Evolutionary conservation across 345 rosid genomes (phyloP), one percentile per base, ranked within the genome.

Genomic region (Eucalyptus cloeziana): DNA sequence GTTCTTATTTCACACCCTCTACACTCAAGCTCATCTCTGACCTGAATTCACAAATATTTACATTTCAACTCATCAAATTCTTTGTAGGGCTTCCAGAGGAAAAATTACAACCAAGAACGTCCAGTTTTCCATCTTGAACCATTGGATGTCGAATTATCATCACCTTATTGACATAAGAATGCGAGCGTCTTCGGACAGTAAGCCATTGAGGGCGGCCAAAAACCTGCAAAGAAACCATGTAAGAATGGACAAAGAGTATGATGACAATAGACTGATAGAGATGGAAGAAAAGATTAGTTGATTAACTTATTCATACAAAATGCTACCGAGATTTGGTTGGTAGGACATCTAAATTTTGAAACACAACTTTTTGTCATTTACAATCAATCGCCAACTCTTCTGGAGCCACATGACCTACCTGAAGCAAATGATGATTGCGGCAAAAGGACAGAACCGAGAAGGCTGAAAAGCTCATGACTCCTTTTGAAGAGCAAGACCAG

Each of bases 171-270:
- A 96, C 95, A 87, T 95, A 97, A 67, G 91, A 62, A 90, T 93
- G 98, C 1, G 99, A 97, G 87, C 97, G 94, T 87, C 94, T 43
- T 86, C 90, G 91, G 64, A 97, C 96, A n/a, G 98, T 96, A 52
- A 97, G 95, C 99, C 98, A 97, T 80, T 95, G 99, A 49, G 99
- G 99, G 45, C 96, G 94, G 56, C 99, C 99, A 91, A 95, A 92
- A 87, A 96, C 92, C 99, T 97, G 92, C 86, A 91, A 62, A 49
- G 67, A 11, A 16, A 90, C 7, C 45, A 37, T 13, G 86, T 79
- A 51, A 71, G 1, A 14, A n/a, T 33, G 54, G 19, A 33, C 10
- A 62, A 11, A 30, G 33, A 15, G n/a, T 7, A 21, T 44, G 31
- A 71, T 45, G 85, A 62, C 4, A 33, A 85, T 2, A 8, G 30